Percentiles rank a stretch among this genome's conserved stretches.
Evolutionary conservation across 2,329 filamentous ascomycete species (phyloP).

Genomic region (Phoma sp.): DNA sequence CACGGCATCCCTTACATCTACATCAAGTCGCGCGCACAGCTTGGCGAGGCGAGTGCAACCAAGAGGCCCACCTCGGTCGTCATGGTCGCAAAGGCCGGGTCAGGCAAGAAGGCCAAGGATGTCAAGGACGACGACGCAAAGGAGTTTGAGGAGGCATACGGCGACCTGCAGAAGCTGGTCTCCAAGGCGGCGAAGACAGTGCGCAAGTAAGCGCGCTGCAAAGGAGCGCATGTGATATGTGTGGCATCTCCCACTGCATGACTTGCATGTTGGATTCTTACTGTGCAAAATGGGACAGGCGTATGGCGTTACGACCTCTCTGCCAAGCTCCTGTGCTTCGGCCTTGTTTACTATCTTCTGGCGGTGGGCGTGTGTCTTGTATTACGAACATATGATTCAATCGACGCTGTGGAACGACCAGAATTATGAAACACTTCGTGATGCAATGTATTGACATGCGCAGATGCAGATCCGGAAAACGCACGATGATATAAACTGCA

Average conservation of each 20-base stretch:
- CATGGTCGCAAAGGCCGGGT: slow-evolving; percentile 69
- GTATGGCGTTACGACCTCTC: slow-evolving; percentile 23
- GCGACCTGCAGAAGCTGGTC: slow-evolving; percentile 64
- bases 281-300: slow-evolving; percentile 28
- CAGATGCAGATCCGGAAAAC: not conserved
- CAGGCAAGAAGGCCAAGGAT: slow-evolving; percentile 58
- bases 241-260: slow-evolving; percentile 8
- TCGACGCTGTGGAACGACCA: slow-evolving; percentile 17
- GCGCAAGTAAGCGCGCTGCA: slow-evolving; percentile 53
- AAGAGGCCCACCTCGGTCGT: slow-evolving; percentile 97
- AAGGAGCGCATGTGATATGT: slow-evolving; percentile 12
- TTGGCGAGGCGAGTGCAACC: slow-evolving; percentile 90
- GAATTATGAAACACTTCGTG: not conserved
- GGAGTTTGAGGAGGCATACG: slow-evolving; percentile 60
- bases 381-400: slow-evolving; percentile 15
- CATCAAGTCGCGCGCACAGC: slow-evolving; percentile 87
- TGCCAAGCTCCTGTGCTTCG: slow-evolving; percentile 7
- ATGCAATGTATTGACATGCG: not conserved
- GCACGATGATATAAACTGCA: not conserved
- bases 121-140: slow-evolving; percentile 54
- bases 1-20: slow-evolving; percentile 98
- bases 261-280: slow-evolving; percentile 18
- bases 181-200: slow-evolving; percentile 65
- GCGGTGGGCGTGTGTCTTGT: slow-evolving; percentile 4
- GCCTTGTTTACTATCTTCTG: slow-evolving; percentile 16